These are phyloP conservation scores for Globisporangium spinosum DNA, from an alignment of 352 stramenopile genomes.

Conservation along the genomic window DNA sequence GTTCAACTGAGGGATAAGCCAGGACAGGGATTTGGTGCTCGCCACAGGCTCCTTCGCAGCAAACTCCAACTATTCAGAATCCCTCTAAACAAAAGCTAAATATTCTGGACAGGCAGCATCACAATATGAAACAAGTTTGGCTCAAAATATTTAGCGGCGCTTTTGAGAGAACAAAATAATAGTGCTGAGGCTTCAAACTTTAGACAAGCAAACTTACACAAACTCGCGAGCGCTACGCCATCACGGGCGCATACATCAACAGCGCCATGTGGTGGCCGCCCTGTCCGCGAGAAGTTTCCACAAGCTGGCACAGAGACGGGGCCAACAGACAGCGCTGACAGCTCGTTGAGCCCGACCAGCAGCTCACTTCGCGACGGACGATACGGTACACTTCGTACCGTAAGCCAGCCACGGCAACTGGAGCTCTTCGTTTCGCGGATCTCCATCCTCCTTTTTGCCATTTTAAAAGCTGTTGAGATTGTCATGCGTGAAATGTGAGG, in stretches of 20 bases:
- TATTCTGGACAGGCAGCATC: no score
- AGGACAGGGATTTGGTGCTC: not conserved
- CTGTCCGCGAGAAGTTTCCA: constrained; percentile 7
- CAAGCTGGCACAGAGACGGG: not conserved
- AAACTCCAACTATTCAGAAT: not conserved
- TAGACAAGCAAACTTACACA: not conserved
- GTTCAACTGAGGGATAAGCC: not conserved
- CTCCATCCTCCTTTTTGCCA: not conserved
- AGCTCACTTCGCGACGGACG: not conserved
- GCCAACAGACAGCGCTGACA: constrained; percentile 11
- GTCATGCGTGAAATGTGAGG: not conserved
- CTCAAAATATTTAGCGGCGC: not conserved
- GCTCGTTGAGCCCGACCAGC: not conserved
- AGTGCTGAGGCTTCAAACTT: not conserved
- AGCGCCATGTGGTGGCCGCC: not conserved
- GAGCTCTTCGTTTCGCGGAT: constrained; percentile 3
- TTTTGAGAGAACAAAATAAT: not conserved
- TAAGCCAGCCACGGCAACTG: not conserved
- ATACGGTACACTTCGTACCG: not conserved
- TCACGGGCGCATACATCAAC: constrained; percentile 15
- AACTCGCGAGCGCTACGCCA: not conserved
- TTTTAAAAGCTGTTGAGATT: not conserved
- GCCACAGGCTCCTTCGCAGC: not conserved
- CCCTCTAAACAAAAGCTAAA: no score
- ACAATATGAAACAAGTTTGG: not conserved